Evolutionary conservation across 164 flowering plant species (phyloP), one percentile per base, ranked within the genome.

Genomic region (Stephania japonica): DNA sequence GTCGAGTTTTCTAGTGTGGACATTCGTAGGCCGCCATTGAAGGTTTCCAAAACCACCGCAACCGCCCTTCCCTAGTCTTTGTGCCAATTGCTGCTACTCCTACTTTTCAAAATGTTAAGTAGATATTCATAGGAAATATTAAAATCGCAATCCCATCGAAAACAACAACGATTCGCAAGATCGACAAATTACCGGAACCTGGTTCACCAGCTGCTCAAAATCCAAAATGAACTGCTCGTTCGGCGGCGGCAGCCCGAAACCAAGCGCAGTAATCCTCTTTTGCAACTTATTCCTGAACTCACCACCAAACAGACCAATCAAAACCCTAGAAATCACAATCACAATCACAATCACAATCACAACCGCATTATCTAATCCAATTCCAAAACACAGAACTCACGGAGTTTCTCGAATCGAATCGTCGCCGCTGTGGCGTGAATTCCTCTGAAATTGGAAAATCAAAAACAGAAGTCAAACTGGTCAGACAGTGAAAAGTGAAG

Each of bases 221-320:
- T 95, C 99, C 26, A 80, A 65, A 72, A 95, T 81, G 81, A 96
- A 96, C 77, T 90, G 97, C 70, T 91, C 97, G 77, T 96, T 90
- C 42, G 77, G 88, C 18, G 99, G 99, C 78, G 98, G 99, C 78
- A 90, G 89, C 49, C 89, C 94, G 79, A 91, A 84, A 80, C 89
- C 89, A 21, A 88, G 78, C 43, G 99, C 97, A 70, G 86, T 83
- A 23, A 91, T 86, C 71, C 98, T 86, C 86, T 93, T 93, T 70
- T 91, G 97, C 50, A 88, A 75, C 79, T 89, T 95, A 84, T 91
- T 93, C 87, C 99, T 91, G 86, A 41, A 47, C 21, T 56, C 62
- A 10, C 18, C 75, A 80, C 26, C 50, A 27, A 25, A n/a, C 56
- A 73, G 64, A 19, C 12, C 70, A 8, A 56, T 56, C 42, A 50